Conservation (phyloP, 805 yeast genomes). For the Zygoascus flipseniorum region DNA sequence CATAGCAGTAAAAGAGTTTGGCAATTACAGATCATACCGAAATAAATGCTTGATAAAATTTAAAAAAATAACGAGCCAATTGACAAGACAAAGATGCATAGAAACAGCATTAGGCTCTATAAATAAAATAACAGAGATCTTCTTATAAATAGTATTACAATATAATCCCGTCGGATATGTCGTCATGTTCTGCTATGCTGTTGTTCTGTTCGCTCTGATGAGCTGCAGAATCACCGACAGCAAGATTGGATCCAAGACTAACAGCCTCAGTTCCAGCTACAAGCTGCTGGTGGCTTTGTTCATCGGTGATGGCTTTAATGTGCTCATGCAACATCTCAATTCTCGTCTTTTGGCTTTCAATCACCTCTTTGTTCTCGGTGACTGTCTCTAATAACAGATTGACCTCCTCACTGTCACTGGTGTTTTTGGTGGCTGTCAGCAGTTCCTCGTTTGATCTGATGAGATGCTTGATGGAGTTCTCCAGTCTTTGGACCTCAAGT, state of each 20-base stretch:
- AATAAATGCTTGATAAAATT: no score
- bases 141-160: neutral
- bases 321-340: slow-evolving; percentile 6
- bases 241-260: neutral
- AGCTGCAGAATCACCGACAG: neutral
- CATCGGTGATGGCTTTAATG: neutral
- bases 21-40: no score
- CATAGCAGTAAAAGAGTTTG: no score
- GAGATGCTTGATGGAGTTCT: slow-evolving; percentile 23
- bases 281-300: neutral
- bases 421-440: slow-evolving; percentile 13
- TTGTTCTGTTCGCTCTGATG: neutral
- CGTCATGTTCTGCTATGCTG: neutral
- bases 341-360: slow-evolving; percentile 1
- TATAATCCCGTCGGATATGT: neutral
- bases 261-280: neutral
- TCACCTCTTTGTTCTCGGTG: slow-evolving; percentile 8
- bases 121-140: no score
- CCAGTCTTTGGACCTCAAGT: slow-evolving; percentile 20
- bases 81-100: no score
- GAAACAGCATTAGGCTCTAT: no score
- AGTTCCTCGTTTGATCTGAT: slow-evolving; percentile 23
- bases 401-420: slow-evolving; percentile 8
- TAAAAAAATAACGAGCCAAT: no score
- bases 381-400: slow-evolving; percentile 2